A percentile compares a stretch with the other conserved stretches of the same genome.
phyloP scores from a whole-genome alignment of 306 rosid species.

The Citrullus mucosospermus region DNA sequence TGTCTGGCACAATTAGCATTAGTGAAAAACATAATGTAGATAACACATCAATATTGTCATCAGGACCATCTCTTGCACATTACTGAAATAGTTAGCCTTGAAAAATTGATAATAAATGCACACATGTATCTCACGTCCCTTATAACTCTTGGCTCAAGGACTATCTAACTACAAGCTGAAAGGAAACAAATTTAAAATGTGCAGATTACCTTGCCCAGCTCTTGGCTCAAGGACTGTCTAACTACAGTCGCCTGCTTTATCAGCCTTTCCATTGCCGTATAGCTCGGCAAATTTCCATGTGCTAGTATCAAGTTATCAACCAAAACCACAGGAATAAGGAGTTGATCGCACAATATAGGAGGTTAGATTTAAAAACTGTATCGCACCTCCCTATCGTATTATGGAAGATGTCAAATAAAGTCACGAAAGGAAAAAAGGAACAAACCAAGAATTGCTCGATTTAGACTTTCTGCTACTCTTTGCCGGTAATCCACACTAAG shows the following conservation, averaged over 20 bases:
- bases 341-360: neutral
- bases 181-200: neutral
- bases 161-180: no score
- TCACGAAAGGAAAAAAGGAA: constrained; percentile 11
- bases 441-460: constrained; percentile 78
- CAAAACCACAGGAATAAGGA: constrained; percentile 9
- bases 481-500: constrained; percentile 68
- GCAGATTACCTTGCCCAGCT: constrained; percentile 50
- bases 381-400: neutral
- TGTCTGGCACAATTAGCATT: neutral
- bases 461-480: constrained; percentile 64
- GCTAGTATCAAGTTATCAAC: constrained; percentile 28
- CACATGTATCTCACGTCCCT: neutral
- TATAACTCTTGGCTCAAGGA: no score
- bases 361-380: neutral
- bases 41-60: neutral
- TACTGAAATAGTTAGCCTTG: neutral
- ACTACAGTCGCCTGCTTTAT: constrained; percentile 73
- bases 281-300: constrained; percentile 57
- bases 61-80: neutral
- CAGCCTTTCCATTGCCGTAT: constrained; percentile 77
- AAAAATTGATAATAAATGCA: neutral
- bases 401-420: neutral
- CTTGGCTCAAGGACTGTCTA: constrained; percentile 54
- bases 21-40: neutral